These are phyloP conservation scores for Heliophila coronopifolia DNA, from an alignment of 441 rosid species.

Conservation along the genomic window DNA sequence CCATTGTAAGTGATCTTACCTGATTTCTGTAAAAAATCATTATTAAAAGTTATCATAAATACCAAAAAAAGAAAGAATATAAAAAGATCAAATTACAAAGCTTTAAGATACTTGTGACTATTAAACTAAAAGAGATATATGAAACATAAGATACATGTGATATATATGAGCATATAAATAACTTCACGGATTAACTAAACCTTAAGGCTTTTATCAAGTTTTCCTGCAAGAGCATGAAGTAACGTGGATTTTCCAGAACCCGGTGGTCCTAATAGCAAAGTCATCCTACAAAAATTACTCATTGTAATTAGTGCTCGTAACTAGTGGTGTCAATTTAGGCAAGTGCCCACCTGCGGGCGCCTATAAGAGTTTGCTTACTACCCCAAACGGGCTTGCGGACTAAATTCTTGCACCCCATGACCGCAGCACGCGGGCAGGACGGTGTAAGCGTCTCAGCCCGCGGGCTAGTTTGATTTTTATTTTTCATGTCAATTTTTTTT, in stretches of 20 bases:
- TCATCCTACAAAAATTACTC: slow-evolving; percentile 51
- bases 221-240: slow-evolving; percentile 78
- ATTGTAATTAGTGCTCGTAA: too few species aligned
- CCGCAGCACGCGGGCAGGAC: too few species aligned
- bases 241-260: slow-evolving; percentile 89
- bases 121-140: slow-evolving; percentile 6
- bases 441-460: too few species aligned
- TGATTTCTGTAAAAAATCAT: slow-evolving; percentile 39
- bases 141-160: slow-evolving; percentile 24
- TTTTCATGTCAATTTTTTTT: too few species aligned
- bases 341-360: too few species aligned
- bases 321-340: too few species aligned
- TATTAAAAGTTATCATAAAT: not conserved
- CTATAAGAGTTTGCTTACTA: too few species aligned
- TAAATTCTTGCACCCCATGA: too few species aligned
- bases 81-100: not conserved
- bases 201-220: slow-evolving; percentile 53
- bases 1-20: slow-evolving; percentile 80
- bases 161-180: slow-evolving; percentile 2
- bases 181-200: slow-evolving; percentile 37
- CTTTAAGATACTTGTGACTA: slow-evolving; percentile 4
- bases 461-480: too few species aligned
- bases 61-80: not conserved
- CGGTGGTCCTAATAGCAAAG: slow-evolving; percentile 88
- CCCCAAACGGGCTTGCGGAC: too few species aligned